These are phyloP conservation scores for Tricholoma bakamatsutake DNA, from an alignment of 768 basidiomycete species.

Conservation along the genomic window DNA sequence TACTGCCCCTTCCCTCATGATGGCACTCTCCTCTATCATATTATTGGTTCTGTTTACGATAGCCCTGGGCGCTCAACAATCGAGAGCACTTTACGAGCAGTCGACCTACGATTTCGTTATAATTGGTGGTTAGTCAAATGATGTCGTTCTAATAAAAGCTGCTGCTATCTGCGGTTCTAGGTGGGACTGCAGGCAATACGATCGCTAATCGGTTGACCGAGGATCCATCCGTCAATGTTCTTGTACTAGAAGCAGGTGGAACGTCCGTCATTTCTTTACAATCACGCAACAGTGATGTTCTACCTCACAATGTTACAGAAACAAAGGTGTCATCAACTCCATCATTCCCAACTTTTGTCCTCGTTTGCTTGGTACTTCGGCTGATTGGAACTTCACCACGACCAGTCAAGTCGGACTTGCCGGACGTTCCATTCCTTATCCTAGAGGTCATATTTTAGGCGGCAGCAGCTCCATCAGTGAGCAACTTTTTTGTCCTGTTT, in stretches of 20 bases:
- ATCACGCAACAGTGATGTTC: background rate
- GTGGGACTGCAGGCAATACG: constrained; percentile 11
- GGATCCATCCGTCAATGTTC: constrained; percentile 13
- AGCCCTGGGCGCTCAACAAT: too few relatives aligned
- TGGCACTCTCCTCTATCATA: too few relatives aligned
- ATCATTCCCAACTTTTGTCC: constrained; percentile 12
- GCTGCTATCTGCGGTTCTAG: background rate
- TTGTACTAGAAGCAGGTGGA: constrained; percentile 20
- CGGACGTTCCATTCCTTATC: constrained; percentile 15
- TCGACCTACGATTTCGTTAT: constrained; percentile 9
- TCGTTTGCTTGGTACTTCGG: constrained; percentile 4
- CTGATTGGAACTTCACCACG: constrained; percentile 24
- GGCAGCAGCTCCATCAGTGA: constrained; percentile 20
- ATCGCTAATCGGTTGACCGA: constrained; percentile 21
- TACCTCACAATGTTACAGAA: background rate
- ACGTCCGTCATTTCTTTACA: constrained; percentile 9
- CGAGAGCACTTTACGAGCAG: too few relatives aligned
- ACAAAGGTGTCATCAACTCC: constrained; percentile 10
- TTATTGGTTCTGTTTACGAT: too few relatives aligned
- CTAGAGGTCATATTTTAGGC: constrained; percentile 20
- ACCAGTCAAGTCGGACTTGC: constrained; percentile 15
- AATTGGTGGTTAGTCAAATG: constrained; percentile 7
- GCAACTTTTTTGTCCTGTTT: background rate
- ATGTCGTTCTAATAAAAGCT: background rate
- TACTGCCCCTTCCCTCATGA: too few relatives aligned